Conservation (phyloP, 2,329 filamentous ascomycete genomes). For the Canariomyces notabilis region DNA sequence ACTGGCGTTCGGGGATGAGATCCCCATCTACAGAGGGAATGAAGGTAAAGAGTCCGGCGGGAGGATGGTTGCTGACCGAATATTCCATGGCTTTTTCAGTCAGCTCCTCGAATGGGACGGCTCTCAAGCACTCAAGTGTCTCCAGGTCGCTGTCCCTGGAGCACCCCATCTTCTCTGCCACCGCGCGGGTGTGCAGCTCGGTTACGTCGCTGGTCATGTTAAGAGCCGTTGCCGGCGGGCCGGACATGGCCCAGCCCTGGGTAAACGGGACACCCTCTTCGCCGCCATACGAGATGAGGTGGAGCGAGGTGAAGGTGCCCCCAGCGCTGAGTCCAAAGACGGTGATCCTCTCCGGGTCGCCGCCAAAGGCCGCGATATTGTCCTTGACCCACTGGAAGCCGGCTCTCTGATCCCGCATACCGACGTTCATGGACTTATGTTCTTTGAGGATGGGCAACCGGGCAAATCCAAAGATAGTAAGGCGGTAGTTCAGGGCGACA, state of each 20-base stretch:
- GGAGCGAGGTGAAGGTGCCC: conserved; percentile 25
- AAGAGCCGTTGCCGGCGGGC: conserved; percentile 31
- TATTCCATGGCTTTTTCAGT: conserved; percentile 26
- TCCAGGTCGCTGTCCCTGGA: conserved; percentile 10
- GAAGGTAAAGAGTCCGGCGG: conserved; percentile 26
- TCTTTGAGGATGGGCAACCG: not conserved
- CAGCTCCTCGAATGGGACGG: conserved; percentile 23
- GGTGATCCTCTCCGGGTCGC: conserved; percentile 9
- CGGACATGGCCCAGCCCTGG: conserved; percentile 32
- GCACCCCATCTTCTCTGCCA: conserved; percentile 23
- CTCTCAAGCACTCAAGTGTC: conserved; percentile 23
- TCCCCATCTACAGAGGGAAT: conserved; percentile 29
- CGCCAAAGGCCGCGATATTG: not conserved
- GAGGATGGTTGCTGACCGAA: conserved; percentile 27
- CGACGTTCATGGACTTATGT: not conserved
- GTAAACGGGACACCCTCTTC: conserved; percentile 31
- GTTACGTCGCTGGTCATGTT: conserved; percentile 30
- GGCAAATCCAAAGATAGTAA: not conserved
- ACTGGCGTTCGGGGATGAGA: conserved; percentile 26
- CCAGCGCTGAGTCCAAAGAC: conserved; percentile 23
- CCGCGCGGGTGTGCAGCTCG: conserved; percentile 26
- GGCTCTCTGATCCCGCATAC: not conserved
- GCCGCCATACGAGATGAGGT: conserved; percentile 28
- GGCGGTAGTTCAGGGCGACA: conserved; percentile 5
- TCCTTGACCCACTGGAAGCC: not conserved